phyloP scores from a whole-genome alignment of 2,329 filamentous ascomycete species.

The Cladophialophora carrionii region DNA sequence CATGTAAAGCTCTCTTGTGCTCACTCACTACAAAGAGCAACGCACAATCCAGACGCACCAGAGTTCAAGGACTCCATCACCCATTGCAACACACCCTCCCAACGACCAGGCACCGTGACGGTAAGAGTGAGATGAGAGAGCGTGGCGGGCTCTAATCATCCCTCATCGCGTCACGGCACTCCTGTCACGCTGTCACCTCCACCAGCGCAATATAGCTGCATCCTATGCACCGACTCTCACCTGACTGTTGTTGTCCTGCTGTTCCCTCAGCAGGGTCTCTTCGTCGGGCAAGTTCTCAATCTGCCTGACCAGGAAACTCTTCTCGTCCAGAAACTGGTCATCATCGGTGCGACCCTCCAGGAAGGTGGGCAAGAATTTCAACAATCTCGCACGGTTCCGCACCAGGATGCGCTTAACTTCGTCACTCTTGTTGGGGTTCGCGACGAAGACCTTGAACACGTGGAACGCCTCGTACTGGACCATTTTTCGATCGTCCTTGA shows the following conservation, averaged over 20 bases:
- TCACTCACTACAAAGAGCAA: no score
- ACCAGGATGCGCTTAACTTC: constrained; percentile 93
- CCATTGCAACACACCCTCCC: no score
- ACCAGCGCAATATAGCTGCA: background rate
- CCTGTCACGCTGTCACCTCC: background rate
- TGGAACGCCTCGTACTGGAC: constrained; percentile 99
- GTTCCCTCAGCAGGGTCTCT: constrained; percentile 13
- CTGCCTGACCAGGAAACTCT: constrained; percentile 94
- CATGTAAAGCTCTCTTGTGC: no score
- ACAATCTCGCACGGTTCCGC: constrained; percentile 89
- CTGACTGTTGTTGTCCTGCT: constrained; percentile 11
- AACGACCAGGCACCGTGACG: no score
- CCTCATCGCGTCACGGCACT: no score
- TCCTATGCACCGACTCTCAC: constrained; percentile 24
- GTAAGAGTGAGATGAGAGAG: no score
- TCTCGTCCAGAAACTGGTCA: constrained; percentile 97
- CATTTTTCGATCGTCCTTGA: constrained; percentile 96
- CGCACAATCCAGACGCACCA: no score
- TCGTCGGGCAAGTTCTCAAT: constrained; percentile 58
- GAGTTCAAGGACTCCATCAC: no score
- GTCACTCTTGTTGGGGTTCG: constrained; percentile 96
- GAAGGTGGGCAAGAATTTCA: constrained; percentile 88
- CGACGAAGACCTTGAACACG: constrained; percentile 99
- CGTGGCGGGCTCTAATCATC: no score
- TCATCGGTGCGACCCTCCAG: constrained; percentile 94